These are phyloP conservation scores for Podila verticillata DNA, from an alignment of 192 early-diverging fungal species.

Conservation along the genomic window DNA sequence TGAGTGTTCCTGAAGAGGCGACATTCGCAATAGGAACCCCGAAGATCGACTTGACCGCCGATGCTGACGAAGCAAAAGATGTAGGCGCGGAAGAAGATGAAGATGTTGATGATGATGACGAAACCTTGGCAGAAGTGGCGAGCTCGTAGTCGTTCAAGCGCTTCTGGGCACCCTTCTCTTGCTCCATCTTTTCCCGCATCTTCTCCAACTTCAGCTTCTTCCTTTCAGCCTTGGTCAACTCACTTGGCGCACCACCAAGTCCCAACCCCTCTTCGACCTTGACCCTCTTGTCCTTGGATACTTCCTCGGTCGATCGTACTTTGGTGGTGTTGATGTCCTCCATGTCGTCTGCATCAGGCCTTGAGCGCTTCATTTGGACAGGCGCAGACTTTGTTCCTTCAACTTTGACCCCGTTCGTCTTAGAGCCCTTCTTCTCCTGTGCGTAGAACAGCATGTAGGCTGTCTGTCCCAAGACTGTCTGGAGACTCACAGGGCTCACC, in stretches of 20 bases:
- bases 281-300: conserved; percentile 22
- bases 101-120: not conserved
- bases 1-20: not conserved
- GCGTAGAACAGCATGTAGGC: conserved; percentile 92
- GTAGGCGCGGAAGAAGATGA: not conserved
- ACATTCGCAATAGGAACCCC: not conserved
- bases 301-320: conserved; percentile 13
- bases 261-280: conserved; percentile 6
- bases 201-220: conserved; percentile 29
- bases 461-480: conserved; percentile 74
- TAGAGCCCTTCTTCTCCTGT: conserved; percentile 32
- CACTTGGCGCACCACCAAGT: not conserved
- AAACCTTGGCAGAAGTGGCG: conserved; percentile 4
- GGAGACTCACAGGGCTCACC: conserved; percentile 69
- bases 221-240: conserved; percentile 33
- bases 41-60: not conserved
- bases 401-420: not conserved
- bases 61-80: not conserved
- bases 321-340: conserved; percentile 33
- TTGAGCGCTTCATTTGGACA: conserved; percentile 15
- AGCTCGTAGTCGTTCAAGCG: conserved; percentile 33
- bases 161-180: conserved; percentile 2
- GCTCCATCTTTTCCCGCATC: conserved; percentile 28
- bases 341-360: conserved; percentile 12
- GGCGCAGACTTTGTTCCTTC: conserved; percentile 6